Base-by-base conservation (phyloP, 345 rosid species). In the Trapa incisa region DNA sequence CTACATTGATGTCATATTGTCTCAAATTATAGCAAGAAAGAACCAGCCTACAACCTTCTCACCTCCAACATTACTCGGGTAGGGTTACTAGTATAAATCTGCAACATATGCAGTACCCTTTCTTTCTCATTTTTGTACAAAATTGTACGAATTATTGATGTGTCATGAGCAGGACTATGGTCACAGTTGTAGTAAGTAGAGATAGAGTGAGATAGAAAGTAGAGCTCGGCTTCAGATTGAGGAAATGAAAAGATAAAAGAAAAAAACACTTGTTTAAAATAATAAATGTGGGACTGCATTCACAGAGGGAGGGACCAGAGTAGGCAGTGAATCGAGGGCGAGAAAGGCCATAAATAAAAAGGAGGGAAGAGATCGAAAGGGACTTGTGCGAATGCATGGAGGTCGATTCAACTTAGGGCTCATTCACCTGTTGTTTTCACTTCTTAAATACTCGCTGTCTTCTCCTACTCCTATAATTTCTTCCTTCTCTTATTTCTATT, bases 401-500 rank as follows among this genome's bases (percentile, higher is more conserved):
- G 76, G 76, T 81, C 74, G 80, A 81, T 45, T 80, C 80, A 85
- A 89, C 83, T 87, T 87, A 80, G 76, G 47, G 39, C 60, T 54
- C 97, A 86, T 84, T 87, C 98, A 92, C 77, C 79, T 72, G 96
- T 89, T 87, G 80, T 87, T 92, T 86, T 92, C 98, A 80, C 10
- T n/a, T n/a, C 60, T 54, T 54, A 54, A 54, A 17, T 54, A 29
- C 60, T 0, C 60, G 6, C 60, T 54, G 33, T 17, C 60, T 29
- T n/a, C 54, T 13, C 17, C 60, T n/a, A 33, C 1, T 0, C 0
- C 35, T 35, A 11, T 45, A 45, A 45, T 45, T 45, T 11, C 48
- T 6, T 45, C 48, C 11, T 7, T 45, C 17, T 2, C 60, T n/a
- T 22, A 22, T 54, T 29, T 54, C 6, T n/a, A n/a, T 22, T 54